Evolutionary conservation across 2,329 filamentous ascomycete species (phyloP).

Genomic region (Paecilomyces sp.): DNA sequence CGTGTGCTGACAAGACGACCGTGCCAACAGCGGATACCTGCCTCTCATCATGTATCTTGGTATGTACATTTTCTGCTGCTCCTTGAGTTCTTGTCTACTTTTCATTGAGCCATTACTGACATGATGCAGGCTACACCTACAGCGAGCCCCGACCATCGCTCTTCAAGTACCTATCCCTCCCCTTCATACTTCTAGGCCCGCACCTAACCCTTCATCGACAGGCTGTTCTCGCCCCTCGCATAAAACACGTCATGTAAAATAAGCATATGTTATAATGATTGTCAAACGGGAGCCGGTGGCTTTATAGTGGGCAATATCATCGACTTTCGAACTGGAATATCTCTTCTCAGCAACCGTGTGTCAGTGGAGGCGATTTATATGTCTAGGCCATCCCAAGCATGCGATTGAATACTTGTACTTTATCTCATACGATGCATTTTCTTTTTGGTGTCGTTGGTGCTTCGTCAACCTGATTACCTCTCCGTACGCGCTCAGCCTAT

Average conservation of each 20-base stretch:
- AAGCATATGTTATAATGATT: constrained; percentile 2
- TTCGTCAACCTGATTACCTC: not conserved
- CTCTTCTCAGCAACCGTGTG: not conserved
- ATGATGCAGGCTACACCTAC: constrained; percentile 70
- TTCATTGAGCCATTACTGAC: constrained; percentile 13
- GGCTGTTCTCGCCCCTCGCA: constrained; percentile 38
- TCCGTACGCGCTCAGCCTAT: not conserved
- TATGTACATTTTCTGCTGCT: constrained; percentile 49
- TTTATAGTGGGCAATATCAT: not conserved
- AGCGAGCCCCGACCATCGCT: constrained; percentile 83
- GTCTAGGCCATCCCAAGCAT: not conserved
- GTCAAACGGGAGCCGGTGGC: not conserved
- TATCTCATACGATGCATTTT: not conserved
- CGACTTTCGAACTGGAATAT: not conserved
- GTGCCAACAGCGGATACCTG: constrained; percentile 69
- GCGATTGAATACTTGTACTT: not conserved
- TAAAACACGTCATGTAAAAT: constrained; percentile 13
- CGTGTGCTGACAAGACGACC: constrained; percentile 11
- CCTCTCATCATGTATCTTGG: constrained; percentile 95
- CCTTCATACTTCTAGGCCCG: constrained; percentile 13
- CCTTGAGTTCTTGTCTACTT: constrained; percentile 4
- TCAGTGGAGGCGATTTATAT: not conserved
- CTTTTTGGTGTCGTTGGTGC: not conserved
- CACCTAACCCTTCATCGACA: constrained; percentile 13
- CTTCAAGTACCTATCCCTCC: constrained; percentile 51